Conservation (phyloP, 2,329 filamentous ascomycete species). For the Apiospora marii region DNA sequence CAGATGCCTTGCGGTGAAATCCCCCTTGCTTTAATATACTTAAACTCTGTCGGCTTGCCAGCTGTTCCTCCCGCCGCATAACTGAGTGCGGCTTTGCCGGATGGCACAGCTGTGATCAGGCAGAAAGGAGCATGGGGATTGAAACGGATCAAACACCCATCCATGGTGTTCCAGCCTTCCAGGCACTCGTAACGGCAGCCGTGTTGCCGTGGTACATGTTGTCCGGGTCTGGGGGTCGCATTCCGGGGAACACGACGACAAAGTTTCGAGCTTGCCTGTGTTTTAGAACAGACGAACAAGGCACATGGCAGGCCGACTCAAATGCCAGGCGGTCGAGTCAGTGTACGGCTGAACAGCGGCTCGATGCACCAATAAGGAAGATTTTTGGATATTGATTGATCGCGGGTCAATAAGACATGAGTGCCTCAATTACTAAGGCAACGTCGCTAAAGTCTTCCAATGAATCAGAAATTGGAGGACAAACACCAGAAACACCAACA, state of each 20-base stretch:
- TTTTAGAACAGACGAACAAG: slow-evolving; percentile 15
- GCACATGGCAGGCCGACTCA: slow-evolving; percentile 10
- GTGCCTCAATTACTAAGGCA: neutral
- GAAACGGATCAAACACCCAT: slow-evolving; percentile 6
- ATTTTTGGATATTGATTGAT: neutral
- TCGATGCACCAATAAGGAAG: neutral
- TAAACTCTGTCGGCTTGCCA: neutral
- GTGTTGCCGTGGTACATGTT: neutral
- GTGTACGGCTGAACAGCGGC: neutral
- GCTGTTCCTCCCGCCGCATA: neutral
- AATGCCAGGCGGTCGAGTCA: neutral
- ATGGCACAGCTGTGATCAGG: neutral
- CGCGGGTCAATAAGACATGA: neutral
- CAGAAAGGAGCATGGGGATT: neutral
- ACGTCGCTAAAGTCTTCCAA: slow-evolving; percentile 4
- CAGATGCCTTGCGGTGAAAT: neutral
- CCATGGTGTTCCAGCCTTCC: neutral
- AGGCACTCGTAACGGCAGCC: neutral
- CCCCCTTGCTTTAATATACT: neutral
- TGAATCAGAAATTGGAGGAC: slow-evolving; percentile 20
- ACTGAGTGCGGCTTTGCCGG: slow-evolving; percentile 1
- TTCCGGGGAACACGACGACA: slow-evolving; percentile 15
- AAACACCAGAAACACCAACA: slow-evolving; percentile 7
- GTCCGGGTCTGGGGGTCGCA: slow-evolving; percentile 4
- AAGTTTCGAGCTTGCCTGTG: slow-evolving; percentile 10